A percentile compares a stretch with the other conserved stretches of the same genome.
These are phyloP conservation scores for Carallia pectinifolia DNA, from an alignment of 345 rosid genomes.

Conservation along the genomic window DNA sequence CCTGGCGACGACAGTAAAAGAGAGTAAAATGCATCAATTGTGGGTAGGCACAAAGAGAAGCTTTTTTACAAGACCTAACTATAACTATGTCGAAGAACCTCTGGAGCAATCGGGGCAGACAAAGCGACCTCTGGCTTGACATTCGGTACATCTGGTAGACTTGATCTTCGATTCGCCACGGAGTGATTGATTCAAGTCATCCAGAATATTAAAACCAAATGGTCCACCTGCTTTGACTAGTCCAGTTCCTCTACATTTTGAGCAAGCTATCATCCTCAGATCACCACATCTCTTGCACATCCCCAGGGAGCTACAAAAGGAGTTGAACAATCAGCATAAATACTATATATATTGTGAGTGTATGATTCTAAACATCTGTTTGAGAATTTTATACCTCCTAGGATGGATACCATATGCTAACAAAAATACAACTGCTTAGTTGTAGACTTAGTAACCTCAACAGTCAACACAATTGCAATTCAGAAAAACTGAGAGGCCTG, in stretches of 20 bases:
- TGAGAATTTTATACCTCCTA: no score
- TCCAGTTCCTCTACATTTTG: conserved; percentile 76
- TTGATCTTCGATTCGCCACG: conserved; percentile 33
- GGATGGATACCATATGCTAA: no score
- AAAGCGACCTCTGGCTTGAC: conserved; percentile 73
- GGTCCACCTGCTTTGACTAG: conserved; percentile 49
- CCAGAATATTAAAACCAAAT: conserved; percentile 44
- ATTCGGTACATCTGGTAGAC: conserved; percentile 45
- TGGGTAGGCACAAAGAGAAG: background rate
- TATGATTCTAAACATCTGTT: no score
- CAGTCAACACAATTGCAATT: no score
- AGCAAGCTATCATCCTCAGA: conserved; percentile 70
- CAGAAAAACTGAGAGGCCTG: no score
- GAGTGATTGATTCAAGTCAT: conserved; percentile 39
- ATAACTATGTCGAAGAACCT: conserved; percentile 19
- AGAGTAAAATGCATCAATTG: no score
- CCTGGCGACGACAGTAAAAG: no score
- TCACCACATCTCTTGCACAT: conserved; percentile 88
- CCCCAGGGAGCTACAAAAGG: conserved; percentile 63
- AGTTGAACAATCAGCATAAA: background rate
- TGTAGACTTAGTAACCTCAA: no score
- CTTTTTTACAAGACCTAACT: background rate
- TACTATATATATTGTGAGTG: no score
- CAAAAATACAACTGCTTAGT: no score
- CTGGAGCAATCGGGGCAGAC: conserved; percentile 67